Percentiles rank a stretch among this genome's conserved stretches.
Conservation (phyloP, 106 monocot genomes). For the Chionographis japonica region DNA sequence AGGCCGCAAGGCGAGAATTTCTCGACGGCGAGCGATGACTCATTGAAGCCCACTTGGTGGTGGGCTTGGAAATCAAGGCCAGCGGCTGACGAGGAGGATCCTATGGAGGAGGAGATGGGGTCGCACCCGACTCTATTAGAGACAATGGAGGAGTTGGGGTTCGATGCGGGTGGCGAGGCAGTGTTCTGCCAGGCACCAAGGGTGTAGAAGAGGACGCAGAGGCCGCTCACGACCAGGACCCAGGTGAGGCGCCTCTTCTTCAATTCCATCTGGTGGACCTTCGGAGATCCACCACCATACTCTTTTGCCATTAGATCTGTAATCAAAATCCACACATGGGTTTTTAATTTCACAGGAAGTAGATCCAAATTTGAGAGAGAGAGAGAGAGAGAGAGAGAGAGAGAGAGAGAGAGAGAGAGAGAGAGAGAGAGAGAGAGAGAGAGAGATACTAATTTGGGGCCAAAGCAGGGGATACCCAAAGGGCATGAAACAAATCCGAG, state of each 20-base stretch:
- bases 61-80: slow-evolving; percentile 31
- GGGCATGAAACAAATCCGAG: no score
- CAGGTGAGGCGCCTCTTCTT: slow-evolving; percentile 12
- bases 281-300: slow-evolving; percentile 13
- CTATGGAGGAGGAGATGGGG: background rate
- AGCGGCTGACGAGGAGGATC: background rate
- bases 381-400: no score
- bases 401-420: no score
- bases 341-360: no score
- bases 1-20: slow-evolving; percentile 21
- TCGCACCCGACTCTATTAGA: background rate
- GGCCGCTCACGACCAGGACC: slow-evolving; percentile 12
- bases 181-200: slow-evolving; percentile 30
- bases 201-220: slow-evolving; percentile 24
- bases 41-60: slow-evolving; percentile 16
- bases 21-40: background rate
- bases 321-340: no score
- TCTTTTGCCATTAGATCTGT: slow-evolving; percentile 19
- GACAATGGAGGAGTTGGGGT: background rate
- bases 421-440: no score
- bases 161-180: background rate
- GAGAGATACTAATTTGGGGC: no score
- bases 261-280: slow-evolving; percentile 13
- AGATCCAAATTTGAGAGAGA: no score
- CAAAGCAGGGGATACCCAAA: no score